A percentile compares a stretch with the other conserved stretches of the same genome.
phyloP scores from a whole-genome alignment of 2,329 filamentous ascomycete species.

The Pyrenophora teres region DNA sequence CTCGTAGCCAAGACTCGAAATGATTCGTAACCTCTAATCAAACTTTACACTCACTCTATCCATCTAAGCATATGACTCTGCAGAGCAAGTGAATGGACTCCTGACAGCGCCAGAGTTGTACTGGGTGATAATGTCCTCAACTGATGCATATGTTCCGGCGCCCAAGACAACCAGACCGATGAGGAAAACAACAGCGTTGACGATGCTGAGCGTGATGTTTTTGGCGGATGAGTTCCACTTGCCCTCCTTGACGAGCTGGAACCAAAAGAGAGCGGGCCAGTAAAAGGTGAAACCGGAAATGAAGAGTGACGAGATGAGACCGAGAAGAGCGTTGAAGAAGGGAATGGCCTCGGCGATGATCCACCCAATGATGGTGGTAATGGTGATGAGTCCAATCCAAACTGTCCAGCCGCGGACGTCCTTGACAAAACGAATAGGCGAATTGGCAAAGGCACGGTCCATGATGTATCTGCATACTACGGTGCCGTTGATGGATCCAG shows the following conservation, averaged over 20 bases:
- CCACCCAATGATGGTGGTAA: constrained; percentile 67
- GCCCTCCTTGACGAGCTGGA: constrained; percentile 48
- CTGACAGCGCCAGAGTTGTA: constrained; percentile 47
- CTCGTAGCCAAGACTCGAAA: too few relatives aligned
- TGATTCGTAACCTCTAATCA: too few relatives aligned
- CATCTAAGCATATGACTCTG: constrained; percentile 35
- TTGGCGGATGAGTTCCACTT: constrained; percentile 47
- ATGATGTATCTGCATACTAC: constrained; percentile 68
- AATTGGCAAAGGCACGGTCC: constrained; percentile 66
- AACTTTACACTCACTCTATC: not conserved
- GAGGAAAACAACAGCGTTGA: constrained; percentile 35
- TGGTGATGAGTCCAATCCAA: constrained; percentile 64
- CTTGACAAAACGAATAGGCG: constrained; percentile 52
- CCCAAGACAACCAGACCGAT: constrained; percentile 43
- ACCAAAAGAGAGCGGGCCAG: constrained; percentile 49
- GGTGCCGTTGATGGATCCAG: constrained; percentile 71
- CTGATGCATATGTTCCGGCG: constrained; percentile 52
- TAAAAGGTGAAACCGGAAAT: constrained; percentile 69
- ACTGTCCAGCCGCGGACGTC: constrained; percentile 49
- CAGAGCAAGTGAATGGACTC: constrained; percentile 49
- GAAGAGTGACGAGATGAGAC: constrained; percentile 65
- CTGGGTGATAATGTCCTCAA: constrained; percentile 51
- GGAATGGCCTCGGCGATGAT: constrained; percentile 73
- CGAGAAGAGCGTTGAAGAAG: constrained; percentile 71
- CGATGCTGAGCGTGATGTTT: constrained; percentile 39